A percentile compares a stretch with the other conserved stretches of the same genome.
Evolutionary conservation across 371 early-diverging fungal genomes (phyloP).

Genomic region (Fennellomyces sp.): DNA sequence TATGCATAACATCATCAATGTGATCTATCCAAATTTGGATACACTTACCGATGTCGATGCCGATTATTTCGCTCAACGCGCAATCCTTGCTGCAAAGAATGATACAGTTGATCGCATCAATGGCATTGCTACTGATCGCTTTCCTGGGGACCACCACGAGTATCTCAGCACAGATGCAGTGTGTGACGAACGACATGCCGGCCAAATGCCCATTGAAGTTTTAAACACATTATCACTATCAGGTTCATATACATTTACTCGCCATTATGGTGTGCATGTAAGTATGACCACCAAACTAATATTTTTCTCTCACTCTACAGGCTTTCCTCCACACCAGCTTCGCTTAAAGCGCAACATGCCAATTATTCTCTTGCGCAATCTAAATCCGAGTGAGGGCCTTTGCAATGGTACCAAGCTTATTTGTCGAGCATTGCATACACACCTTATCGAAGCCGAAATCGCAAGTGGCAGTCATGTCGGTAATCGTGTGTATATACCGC

Average conservation of each 20-base stretch:
- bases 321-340: no score
- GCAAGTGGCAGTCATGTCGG: no score
- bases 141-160: background rate
- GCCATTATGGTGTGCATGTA: background rate
- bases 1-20: no score
- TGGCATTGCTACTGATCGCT: background rate
- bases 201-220: background rate
- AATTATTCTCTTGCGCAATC: no score
- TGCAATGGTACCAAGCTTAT: no score
- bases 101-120: background rate
- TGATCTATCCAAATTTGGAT: background rate
- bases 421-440: no score
- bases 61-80: background rate
- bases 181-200: background rate
- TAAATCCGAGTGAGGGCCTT: no score
- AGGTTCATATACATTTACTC: background rate
- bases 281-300: background rate
- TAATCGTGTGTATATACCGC: no score
- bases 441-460: no score
- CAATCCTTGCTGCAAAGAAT: conserved; percentile 5
- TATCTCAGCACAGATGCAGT: background rate
- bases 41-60: background rate
- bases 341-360: no score
- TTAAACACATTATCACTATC: background rate
- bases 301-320: no score